These are phyloP conservation scores for Curvularia spicifera DNA, from an alignment of 2,329 filamentous ascomycete species.

Conservation along the genomic window DNA sequence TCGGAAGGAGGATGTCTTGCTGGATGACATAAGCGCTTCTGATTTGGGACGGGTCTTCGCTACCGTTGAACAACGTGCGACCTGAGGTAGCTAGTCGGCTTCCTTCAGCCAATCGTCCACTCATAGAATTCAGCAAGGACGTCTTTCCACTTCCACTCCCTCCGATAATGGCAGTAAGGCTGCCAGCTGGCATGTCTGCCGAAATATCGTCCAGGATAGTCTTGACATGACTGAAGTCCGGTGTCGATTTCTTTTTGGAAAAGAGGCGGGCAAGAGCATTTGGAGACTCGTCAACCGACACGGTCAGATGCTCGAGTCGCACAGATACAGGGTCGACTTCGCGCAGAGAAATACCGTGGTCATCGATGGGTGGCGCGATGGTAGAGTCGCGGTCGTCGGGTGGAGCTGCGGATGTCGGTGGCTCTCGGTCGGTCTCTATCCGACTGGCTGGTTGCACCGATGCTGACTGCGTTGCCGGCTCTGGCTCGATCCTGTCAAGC, in stretches of 20 bases:
- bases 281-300: constrained; percentile 66
- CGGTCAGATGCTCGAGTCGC: constrained; percentile 60
- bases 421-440: constrained; percentile 1
- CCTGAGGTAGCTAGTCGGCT: constrained; percentile 62
- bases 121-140: constrained; percentile 68
- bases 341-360: constrained; percentile 47
- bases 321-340: constrained; percentile 65
- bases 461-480: background rate
- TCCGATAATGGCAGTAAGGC: constrained; percentile 76
- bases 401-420: constrained; percentile 13
- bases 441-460: constrained; percentile 7
- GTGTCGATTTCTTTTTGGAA: constrained; percentile 33
- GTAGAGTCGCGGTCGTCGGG: constrained; percentile 26
- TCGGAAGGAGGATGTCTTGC: constrained; percentile 75
- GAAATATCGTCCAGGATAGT: constrained; percentile 67
- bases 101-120: constrained; percentile 68
- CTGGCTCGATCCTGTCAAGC: constrained; percentile 20
- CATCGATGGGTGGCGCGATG: constrained; percentile 31
- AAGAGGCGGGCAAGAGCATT: constrained; percentile 33
- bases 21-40: constrained; percentile 76
- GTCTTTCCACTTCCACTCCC: constrained; percentile 74
- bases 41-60: constrained; percentile 56
- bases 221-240: constrained; percentile 46
- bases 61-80: constrained; percentile 66
- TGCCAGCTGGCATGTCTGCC: constrained; percentile 69